Evolutionary conservation across 2,329 filamentous ascomycete genomes (phyloP), one percentile per base, ranked within the genome.

Genomic region (Penicillium freii): DNA sequence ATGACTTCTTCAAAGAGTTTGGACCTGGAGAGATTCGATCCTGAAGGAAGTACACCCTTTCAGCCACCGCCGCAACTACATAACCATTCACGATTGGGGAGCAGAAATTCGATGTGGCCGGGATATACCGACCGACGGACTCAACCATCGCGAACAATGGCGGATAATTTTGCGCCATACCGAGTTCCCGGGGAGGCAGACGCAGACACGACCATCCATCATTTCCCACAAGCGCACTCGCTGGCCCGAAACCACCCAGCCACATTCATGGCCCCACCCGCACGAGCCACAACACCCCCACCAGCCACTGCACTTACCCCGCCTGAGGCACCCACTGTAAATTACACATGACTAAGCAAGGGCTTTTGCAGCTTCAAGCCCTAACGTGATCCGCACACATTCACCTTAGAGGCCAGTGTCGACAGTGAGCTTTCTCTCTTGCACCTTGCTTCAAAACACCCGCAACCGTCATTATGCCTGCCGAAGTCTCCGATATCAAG

Each of bases 401-500:
- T 58, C 49, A 53, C 43, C 58, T 50, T 58, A 46, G 54, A 51
- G 54, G 50, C 54, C 42, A 58, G 56, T 52, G 51, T 59, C 56
- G 59, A 60, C 60, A 60, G 56, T 58, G 58, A 59, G 53, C 54
- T 59, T 65, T 54, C 57, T 61, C 56, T 56, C 54, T 55, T 55
- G 56, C 59, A 65, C 59, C 51, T 60, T 58, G 47, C 64, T 64
- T 62, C 61, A 48, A 56, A 50, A 58, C 66, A 62, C 61, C 62
- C 44, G 44, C 44, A 63, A 62, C 59, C 65, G 64, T 57, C 90
- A 96, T 83, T 81, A 99, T 99, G 94, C 93, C 94, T 88, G 86
- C 87, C 77, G 92, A 97, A 90, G 89, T 97, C 81, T 90, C 87
- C 78, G 94, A 97, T 80, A 97, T 97, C 87, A 97, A 99, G 79